Evolutionary conservation across 2,329 filamentous ascomycete species (phyloP).

Genomic region (Diaporthe ampelina): DNA sequence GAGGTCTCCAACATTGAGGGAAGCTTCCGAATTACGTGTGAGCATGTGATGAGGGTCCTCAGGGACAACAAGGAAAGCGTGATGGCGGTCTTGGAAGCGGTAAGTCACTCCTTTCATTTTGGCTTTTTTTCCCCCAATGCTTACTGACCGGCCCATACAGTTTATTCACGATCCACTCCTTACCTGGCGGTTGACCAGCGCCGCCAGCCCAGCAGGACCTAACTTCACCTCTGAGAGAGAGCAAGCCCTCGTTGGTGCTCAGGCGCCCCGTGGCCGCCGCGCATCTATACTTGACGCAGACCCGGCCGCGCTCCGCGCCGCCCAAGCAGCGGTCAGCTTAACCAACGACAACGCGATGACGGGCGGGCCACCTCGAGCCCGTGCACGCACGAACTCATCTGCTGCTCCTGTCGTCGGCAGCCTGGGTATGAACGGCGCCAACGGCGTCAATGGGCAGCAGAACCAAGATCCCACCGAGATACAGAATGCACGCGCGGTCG

Average conservation of each 20-base stretch:
- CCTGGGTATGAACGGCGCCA: constrained; percentile 51
- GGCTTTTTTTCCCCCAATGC: constrained; percentile 25
- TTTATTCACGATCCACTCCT: constrained; percentile 99
- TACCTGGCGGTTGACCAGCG: constrained; percentile 88
- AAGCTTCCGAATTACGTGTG: constrained; percentile 97
- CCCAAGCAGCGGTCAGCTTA: constrained; percentile 51
- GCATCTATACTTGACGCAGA: constrained; percentile 78
- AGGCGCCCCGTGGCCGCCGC: constrained; percentile 69
- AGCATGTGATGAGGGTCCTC: constrained; percentile 97
- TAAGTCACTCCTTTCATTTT: constrained; percentile 65
- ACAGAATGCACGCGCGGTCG: constrained; percentile 92
- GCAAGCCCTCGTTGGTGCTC: constrained; percentile 62
- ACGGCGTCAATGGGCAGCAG: constrained; percentile 51
- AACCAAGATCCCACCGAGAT: constrained; percentile 73
- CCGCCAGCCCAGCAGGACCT: constrained; percentile 73
- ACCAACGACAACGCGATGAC: constrained; percentile 52
- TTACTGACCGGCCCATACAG: constrained; percentile 59
- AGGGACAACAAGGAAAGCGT: constrained; percentile 98
- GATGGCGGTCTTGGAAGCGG: constrained; percentile 97
- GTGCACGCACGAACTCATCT: constrained; percentile 73
- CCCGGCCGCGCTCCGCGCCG: constrained; percentile 70
- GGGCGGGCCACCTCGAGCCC: constrained; percentile 62
- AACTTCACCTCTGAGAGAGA: constrained; percentile 76
- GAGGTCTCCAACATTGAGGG: constrained; percentile 99
- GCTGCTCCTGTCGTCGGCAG: constrained; percentile 51